phyloP scores from a whole-genome alignment of 371 early-diverging fungal species.

The Furculomyces boomerangus region DNA sequence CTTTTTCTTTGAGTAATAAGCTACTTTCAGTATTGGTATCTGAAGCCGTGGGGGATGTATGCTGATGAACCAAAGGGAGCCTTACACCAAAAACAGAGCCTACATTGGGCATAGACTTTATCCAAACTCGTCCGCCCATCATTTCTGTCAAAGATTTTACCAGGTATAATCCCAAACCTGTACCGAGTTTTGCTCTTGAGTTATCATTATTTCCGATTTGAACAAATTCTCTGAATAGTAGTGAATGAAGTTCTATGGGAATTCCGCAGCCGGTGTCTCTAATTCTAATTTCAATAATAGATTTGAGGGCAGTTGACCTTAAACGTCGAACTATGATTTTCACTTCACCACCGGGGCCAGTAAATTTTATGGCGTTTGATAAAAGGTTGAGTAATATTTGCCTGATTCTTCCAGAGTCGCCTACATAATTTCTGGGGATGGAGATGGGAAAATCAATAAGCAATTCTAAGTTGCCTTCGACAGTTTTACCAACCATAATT shows the following conservation, averaged over 20 bases:
- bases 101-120: conserved; percentile 1
- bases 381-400: conserved; percentile 21
- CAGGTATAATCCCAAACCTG: conserved; percentile 3
- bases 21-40: neutral
- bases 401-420: conserved; percentile 20
- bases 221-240: conserved; percentile 4
- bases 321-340: neutral
- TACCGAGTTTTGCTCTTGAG: neutral
- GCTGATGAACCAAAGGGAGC: neutral
- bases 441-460: conserved; percentile 16
- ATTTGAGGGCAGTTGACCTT: neutral
- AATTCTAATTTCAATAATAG: neutral
- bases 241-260: conserved; percentile 1
- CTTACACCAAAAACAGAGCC: conserved; percentile 3
- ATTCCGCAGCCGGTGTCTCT: conserved; percentile 4
- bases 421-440: conserved; percentile 19
- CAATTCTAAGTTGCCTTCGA: conserved; percentile 20
- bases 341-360: conserved; percentile 2
- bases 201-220: conserved; percentile 1
- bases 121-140: conserved; percentile 4
- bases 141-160: conserved; percentile 2
- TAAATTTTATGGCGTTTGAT: conserved; percentile 24
- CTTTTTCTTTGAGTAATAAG: no score
- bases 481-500: conserved; percentile 24
- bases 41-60: neutral